Percentiles rank a stretch among this genome's conserved stretches.
Evolutionary conservation across 805 yeast genomes (phyloP).

Genomic region (Yarrowia sp.): DNA sequence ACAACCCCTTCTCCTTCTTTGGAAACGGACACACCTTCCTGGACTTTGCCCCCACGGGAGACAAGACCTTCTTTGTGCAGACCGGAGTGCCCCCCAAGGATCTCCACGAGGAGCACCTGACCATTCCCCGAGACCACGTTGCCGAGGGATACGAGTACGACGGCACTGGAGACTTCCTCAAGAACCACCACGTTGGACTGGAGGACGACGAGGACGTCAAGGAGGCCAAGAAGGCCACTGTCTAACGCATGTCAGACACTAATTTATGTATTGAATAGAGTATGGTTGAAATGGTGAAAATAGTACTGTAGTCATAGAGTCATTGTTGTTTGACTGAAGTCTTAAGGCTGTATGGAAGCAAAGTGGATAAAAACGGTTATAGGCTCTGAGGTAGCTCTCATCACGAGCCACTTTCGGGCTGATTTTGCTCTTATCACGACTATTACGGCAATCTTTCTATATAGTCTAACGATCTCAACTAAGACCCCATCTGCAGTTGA

Average conservation of each 20-base stretch:
- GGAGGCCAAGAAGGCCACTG: conserved; percentile 11
- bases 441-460: no score
- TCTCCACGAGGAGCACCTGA: conserved; percentile 23
- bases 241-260: background rate
- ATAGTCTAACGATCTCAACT: no score
- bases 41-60: conserved; percentile 34
- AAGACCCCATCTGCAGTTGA: no score
- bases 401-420: no score
- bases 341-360: no score
- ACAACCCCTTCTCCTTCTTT: conserved; percentile 40
- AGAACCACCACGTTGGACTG: conserved; percentile 30
- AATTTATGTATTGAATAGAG: conserved; percentile 23
- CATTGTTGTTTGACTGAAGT: background rate
- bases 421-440: no score
- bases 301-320: background rate
- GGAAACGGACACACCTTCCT: conserved; percentile 42
- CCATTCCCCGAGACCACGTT: conserved; percentile 27
- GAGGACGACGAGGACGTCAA: conserved; percentile 13
- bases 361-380: no score
- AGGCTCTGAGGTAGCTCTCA: no score
- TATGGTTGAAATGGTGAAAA: no score
- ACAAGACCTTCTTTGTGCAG: conserved; percentile 29
- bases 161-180: conserved; percentile 32
- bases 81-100: conserved; percentile 10
- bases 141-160: conserved; percentile 26